Base-by-base conservation (phyloP, 495 filamentous ascomycete species). In the Tricharina praecox region DNA sequence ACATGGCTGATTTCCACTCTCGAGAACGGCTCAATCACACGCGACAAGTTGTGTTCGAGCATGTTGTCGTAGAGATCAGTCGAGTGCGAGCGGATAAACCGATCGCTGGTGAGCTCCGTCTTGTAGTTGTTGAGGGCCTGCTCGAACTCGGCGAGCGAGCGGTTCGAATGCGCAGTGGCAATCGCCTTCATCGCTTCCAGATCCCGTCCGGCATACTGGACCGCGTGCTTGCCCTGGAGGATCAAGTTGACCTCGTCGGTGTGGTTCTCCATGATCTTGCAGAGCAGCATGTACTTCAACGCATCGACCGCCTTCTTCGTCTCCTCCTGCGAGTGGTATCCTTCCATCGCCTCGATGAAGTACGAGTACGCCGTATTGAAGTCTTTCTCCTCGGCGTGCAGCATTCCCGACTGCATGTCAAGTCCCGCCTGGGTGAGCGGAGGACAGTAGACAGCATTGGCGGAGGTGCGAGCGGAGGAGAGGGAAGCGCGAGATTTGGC, bases 161-260 rank as follows among this genome's bases (percentile, higher is more conserved):
- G 83, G 68, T 95, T 88, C 49, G 82, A 75, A 67, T 97, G 92
- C 25, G 90, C 90, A 50, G 85, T 79, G 16, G 90, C 92, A 47
- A 97, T 87, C 10, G 90, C 85, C 68, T 95, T 96, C 88, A 97
- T 97, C 34, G 90, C 90, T 65, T 97, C 90, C 51, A 97, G 75
- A 51, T 82, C 84, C 64, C 82, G 78, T 46, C 86, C 87, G 20
- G 88, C 87, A 64, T 96, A 95, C 66, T 92, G 90, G 57, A 86
- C 74, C 24, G 90, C 90, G 63, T 93, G 85, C 71, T 97, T 97
- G 37, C 82, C 86, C 13, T 79, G 77, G 75, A 96, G 81, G 45
- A 97, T 70, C 58, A 77, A 73, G 66, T 85, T 87, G 60, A 99
- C 88, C 66, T 99, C 90, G 69, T 95, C 86, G 52, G 76, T 84